phyloP scores from a whole-genome alignment of 1,139 yeast species.

The Lodderomyces beijingensis region DNA sequence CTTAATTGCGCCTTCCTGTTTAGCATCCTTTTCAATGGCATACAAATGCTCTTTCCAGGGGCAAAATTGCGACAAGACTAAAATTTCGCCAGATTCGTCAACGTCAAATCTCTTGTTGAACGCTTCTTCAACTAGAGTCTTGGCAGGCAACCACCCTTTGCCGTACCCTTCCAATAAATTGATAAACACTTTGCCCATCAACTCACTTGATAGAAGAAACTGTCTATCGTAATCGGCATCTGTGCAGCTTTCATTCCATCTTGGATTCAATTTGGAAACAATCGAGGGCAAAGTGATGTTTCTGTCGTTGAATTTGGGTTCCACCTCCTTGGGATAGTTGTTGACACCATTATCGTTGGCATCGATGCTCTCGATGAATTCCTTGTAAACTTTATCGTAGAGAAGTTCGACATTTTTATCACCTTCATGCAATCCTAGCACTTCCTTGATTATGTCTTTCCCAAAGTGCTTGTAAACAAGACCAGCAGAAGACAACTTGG shows the following conservation, averaged over 20 bases:
- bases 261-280: constrained; percentile 74
- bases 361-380: constrained; percentile 86
- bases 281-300: constrained; percentile 74
- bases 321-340: constrained; percentile 56
- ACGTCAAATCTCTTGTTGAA: constrained; percentile 50
- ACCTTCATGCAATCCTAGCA: constrained; percentile 22
- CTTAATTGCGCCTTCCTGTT: constrained; percentile 52
- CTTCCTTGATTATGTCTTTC: constrained; percentile 60
- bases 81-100: constrained; percentile 64
- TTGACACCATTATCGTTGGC: constrained; percentile 94
- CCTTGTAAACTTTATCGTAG: constrained; percentile 72
- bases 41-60: constrained; percentile 96
- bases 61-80: constrained; percentile 68
- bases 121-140: constrained; percentile 68
- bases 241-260: constrained; percentile 67
- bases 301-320: constrained; percentile 30
- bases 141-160: constrained; percentile 89
- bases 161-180: constrained; percentile 70
- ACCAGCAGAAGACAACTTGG: constrained; percentile 93
- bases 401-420: constrained; percentile 52
- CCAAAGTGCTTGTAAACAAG: constrained; percentile 92
- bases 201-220: constrained; percentile 66
- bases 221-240: constrained; percentile 64
- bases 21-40: constrained; percentile 61
- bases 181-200: constrained; percentile 80